Evolutionary conservation across 148 eudicot species (phyloP).

Genomic region (Rheum nobile): DNA sequence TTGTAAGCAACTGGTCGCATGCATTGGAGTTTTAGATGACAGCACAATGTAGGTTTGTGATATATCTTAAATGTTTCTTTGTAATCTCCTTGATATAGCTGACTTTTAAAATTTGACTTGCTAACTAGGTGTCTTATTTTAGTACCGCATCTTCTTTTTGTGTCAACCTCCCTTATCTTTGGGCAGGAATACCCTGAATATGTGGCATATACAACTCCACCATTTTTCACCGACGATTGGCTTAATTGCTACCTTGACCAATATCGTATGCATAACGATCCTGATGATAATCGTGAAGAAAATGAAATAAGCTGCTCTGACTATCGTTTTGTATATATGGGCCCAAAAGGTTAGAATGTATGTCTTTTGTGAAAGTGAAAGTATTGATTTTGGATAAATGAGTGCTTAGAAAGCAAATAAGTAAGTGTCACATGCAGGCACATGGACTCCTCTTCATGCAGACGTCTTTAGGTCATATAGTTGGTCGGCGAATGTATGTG

Average conservation of each 20-base stretch:
- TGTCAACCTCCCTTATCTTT: slow-evolving; percentile 7
- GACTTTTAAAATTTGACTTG: not conserved
- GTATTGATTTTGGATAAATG: not conserved
- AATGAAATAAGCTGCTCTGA: slow-evolving; percentile 78
- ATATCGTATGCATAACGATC: slow-evolving; percentile 55
- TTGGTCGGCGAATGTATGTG: slow-evolving; percentile 99
- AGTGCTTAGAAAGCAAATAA: not conserved
- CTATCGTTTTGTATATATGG: slow-evolving; percentile 99
- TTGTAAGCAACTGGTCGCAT: not conserved
- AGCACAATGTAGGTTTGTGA: not conserved
- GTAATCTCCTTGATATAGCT: not conserved
- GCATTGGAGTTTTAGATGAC: not conserved
- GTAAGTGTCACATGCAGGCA: slow-evolving; percentile 45
- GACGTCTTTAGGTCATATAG: slow-evolving; percentile 98
- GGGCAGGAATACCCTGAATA: slow-evolving; percentile 92
- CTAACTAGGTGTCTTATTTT: not conserved
- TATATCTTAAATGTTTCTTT: not conserved
- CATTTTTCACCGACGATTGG: slow-evolving; percentile 83
- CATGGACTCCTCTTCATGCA: slow-evolving; percentile 99
- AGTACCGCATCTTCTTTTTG: slow-evolving; percentile 3
- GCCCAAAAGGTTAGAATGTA: slow-evolving; percentile 79
- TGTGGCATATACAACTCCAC: slow-evolving; percentile 63
- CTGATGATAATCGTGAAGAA: slow-evolving; percentile 33
- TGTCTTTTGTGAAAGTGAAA: slow-evolving; percentile 17
- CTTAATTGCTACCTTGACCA: slow-evolving; percentile 80